Conservation (phyloP, 495 filamentous ascomycete species). For the Niebla homalea region DNA sequence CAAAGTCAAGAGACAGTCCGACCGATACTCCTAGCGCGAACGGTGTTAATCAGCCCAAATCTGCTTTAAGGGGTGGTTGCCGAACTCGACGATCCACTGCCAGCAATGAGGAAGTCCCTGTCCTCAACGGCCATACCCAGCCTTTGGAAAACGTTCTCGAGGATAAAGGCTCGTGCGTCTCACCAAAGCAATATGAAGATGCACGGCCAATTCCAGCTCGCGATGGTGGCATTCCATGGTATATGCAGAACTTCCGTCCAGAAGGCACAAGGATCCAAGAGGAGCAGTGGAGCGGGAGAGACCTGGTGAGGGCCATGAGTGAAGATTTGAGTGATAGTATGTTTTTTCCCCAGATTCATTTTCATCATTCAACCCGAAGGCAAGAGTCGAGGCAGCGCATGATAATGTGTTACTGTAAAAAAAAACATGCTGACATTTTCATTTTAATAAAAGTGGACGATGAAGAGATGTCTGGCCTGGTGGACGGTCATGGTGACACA, state of each 20-base stretch:
- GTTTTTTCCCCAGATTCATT: no score
- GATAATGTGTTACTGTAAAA: no score
- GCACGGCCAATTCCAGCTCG: constrained; percentile 29
- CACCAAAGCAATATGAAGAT: not conserved
- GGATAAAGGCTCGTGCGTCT: no score
- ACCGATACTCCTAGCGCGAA: no score
- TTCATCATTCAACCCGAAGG: no score
- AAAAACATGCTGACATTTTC: no score
- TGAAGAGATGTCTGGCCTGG: constrained; percentile 60
- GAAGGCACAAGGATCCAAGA: constrained; percentile 62
- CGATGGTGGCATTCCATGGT: constrained; percentile 76
- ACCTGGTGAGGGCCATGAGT: constrained; percentile 63
- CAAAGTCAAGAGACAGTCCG: no score
- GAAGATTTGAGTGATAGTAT: constrained; percentile 65
- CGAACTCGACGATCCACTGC: not conserved
- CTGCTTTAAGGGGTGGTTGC: not conserved
- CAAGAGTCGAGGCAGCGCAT: no score
- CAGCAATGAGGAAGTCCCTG: not conserved
- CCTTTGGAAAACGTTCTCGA: no score
- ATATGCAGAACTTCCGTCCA: constrained; percentile 69
- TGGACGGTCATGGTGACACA: constrained; percentile 28
- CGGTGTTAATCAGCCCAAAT: no score
- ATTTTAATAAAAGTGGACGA: constrained; percentile 50
- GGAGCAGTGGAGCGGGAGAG: constrained; percentile 64
- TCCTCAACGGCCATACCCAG: not conserved